phyloP scores from a whole-genome alignment of 495 filamentous ascomycete species.

The Xylaria longipes region DNA sequence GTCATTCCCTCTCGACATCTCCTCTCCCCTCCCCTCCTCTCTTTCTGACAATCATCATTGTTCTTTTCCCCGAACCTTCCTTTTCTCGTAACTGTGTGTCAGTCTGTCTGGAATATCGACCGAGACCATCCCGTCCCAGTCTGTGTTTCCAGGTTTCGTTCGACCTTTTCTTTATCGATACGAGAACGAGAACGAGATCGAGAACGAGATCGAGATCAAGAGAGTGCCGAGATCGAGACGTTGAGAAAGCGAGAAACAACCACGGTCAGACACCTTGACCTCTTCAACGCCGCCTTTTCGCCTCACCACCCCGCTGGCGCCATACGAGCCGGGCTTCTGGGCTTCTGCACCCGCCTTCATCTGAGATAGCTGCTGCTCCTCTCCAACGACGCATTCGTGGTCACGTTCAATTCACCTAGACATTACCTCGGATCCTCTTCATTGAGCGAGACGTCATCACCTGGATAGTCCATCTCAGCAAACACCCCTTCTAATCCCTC shows the following conservation, averaged over 20 bases:
- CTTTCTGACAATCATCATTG: slow-evolving; percentile 21
- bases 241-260: not conserved
- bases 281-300: not conserved
- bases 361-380: slow-evolving; percentile 20
- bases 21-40: slow-evolving; percentile 34
- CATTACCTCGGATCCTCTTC: slow-evolving; percentile 30
- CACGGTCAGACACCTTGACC: not conserved
- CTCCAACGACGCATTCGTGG: slow-evolving; percentile 30
- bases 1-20: slow-evolving; percentile 36
- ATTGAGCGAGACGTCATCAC: slow-evolving; percentile 30
- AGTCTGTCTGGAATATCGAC: slow-evolving; percentile 36
- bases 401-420: slow-evolving; percentile 7
- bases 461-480: slow-evolving; percentile 25
- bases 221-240: not conserved
- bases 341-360: slow-evolving; percentile 4
- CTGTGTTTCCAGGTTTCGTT: slow-evolving; percentile 28
- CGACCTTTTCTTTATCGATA: slow-evolving; percentile 26
- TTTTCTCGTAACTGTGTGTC: slow-evolving; percentile 34
- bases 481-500: not conserved
- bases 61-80: slow-evolving; percentile 30
- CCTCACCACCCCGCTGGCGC: not conserved
- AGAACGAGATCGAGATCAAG: not conserved
- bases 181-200: slow-evolving; percentile 14
- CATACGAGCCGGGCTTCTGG: not conserved
- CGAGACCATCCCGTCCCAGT: slow-evolving; percentile 22